phyloP scores from a whole-genome alignment of 306 rosid genomes.

The Biancaea sappan region DNA sequence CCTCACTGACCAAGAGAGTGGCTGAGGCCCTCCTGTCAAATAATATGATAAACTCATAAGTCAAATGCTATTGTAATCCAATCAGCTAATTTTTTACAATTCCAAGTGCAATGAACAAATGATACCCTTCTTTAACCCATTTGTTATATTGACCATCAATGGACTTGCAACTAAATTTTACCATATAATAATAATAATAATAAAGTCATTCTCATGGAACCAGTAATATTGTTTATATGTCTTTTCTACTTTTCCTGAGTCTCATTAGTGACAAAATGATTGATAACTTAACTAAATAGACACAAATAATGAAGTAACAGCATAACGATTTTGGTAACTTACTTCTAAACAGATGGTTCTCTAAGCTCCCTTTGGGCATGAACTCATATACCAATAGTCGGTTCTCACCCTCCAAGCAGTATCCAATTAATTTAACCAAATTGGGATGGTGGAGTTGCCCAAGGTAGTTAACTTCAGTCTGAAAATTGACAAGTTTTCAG shows the following conservation, averaged over 20 bases:
- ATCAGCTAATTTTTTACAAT: neutral
- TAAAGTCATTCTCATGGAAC: neutral
- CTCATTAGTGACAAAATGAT: neutral
- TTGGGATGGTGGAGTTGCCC: constrained; percentile 88
- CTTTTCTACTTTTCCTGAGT: neutral
- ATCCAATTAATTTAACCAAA: constrained; percentile 81
- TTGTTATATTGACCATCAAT: constrained; percentile 1
- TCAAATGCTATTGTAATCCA: neutral
- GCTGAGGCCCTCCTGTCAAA: constrained; percentile 82
- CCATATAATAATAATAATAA: constrained; percentile 9
- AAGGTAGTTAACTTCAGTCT: constrained; percentile 90
- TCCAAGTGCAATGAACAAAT: constrained; percentile 6
- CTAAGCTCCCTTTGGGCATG: constrained; percentile 89
- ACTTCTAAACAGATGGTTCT: constrained; percentile 94
- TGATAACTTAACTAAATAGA: neutral
- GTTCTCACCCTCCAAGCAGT: constrained; percentile 82
- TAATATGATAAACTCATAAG: constrained; percentile 32
- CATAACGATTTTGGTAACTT: constrained; percentile 34
- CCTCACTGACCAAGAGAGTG: constrained; percentile 84
- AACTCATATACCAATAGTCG: constrained; percentile 86
- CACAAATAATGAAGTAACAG: neutral
- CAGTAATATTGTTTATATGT: neutral
- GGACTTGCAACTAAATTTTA: neutral
- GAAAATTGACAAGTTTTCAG: constrained; percentile 40
- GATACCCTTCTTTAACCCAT: neutral